A percentile compares a stretch with the other conserved stretches of the same genome.
phyloP scores from a whole-genome alignment of 106 monocot species.

The Narthecium ossifragum region DNA sequence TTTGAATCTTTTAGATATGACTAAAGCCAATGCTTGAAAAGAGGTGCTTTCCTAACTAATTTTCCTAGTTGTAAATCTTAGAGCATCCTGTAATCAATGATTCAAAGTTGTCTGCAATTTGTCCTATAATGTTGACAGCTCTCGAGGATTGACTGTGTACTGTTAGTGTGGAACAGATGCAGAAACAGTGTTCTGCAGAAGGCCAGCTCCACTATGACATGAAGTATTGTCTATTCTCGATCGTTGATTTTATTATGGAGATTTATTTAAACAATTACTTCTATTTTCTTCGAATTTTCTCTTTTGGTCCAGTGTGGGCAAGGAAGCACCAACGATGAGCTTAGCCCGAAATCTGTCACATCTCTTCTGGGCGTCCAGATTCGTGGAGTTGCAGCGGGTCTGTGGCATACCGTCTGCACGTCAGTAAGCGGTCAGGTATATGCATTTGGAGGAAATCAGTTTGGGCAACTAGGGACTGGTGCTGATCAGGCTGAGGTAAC shows the following conservation, averaged over 20 bases:
- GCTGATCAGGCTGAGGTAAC: constrained; percentile 86
- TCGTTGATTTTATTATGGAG: constrained; percentile 7
- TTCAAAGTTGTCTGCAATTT: neutral
- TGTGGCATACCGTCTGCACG: constrained; percentile 93
- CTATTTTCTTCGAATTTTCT: constrained; percentile 1
- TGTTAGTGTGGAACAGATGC: constrained; percentile 72
- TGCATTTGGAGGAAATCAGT: constrained; percentile 97
- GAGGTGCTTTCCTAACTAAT: too few relatives aligned
- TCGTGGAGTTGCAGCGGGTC: constrained; percentile 62
- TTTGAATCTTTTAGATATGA: too few relatives aligned
- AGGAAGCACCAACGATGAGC: constrained; percentile 86
- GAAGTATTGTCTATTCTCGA: constrained; percentile 21
- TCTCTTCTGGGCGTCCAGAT: constrained; percentile 82
- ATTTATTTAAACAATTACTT: constrained; percentile 6
- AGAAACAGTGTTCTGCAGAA: constrained; percentile 55
- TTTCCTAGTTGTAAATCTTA: neutral
- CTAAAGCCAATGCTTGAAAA: too few relatives aligned
- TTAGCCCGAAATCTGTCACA: constrained; percentile 81
- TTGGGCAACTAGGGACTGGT: constrained; percentile 94
- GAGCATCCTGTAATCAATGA: constrained; percentile 1
- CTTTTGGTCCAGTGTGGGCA: constrained; percentile 77
- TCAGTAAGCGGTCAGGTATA: constrained; percentile 83
- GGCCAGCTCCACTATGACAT: constrained; percentile 51
- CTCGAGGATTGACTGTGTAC: constrained; percentile 58
- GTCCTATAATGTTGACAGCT: constrained; percentile 38